Percentiles rank a stretch among this genome's conserved stretches.
Evolutionary conservation across 805 yeast species (phyloP).

Genomic region (Nakazawaea wyomingensis): DNA sequence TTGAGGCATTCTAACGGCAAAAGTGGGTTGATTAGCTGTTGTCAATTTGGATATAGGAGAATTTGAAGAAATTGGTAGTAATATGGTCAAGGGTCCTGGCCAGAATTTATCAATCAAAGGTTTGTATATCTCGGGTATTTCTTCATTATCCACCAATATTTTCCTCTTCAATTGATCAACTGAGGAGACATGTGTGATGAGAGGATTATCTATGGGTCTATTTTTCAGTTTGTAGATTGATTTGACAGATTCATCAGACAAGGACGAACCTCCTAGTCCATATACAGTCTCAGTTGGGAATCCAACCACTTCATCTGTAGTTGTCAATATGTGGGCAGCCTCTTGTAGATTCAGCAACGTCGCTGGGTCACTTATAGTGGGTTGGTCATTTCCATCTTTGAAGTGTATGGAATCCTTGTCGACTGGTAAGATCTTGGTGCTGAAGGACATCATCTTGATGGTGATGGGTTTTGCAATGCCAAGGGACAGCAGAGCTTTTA

Average conservation of each 20-base stretch:
- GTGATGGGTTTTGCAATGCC: background rate
- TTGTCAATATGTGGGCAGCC: slow-evolving; percentile 55
- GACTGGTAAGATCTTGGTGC: slow-evolving; percentile 48
- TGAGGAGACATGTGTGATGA: slow-evolving; percentile 86
- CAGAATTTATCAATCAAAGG: slow-evolving; percentile 67
- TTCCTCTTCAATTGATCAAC: slow-evolving; percentile 60
- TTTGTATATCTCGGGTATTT: slow-evolving; percentile 64
- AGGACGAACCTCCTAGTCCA: slow-evolving; percentile 88
- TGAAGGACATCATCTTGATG: slow-evolving; percentile 1
- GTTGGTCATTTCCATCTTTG: slow-evolving; percentile 33
- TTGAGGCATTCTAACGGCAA: slow-evolving; percentile 86
- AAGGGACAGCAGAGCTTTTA: slow-evolving; percentile 1
- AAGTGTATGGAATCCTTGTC: slow-evolving; percentile 49
- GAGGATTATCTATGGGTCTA: slow-evolving; percentile 92
- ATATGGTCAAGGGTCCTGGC: slow-evolving; percentile 95
- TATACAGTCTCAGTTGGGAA: slow-evolving; percentile 98
- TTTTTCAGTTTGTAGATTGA: slow-evolving; percentile 85
- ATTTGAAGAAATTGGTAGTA: slow-evolving; percentile 53
- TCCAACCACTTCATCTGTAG: slow-evolving; percentile 63
- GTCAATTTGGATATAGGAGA: slow-evolving; percentile 64
- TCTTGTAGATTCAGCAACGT: slow-evolving; percentile 45
- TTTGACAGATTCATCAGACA: slow-evolving; percentile 64
- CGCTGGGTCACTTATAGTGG: slow-evolving; percentile 43
- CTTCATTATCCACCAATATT: slow-evolving; percentile 35
- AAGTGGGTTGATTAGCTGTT: slow-evolving; percentile 84